These are phyloP conservation scores for Phytophthora fragariaefolia DNA, from an alignment of 352 stramenopile genomes.

Conservation along the genomic window DNA sequence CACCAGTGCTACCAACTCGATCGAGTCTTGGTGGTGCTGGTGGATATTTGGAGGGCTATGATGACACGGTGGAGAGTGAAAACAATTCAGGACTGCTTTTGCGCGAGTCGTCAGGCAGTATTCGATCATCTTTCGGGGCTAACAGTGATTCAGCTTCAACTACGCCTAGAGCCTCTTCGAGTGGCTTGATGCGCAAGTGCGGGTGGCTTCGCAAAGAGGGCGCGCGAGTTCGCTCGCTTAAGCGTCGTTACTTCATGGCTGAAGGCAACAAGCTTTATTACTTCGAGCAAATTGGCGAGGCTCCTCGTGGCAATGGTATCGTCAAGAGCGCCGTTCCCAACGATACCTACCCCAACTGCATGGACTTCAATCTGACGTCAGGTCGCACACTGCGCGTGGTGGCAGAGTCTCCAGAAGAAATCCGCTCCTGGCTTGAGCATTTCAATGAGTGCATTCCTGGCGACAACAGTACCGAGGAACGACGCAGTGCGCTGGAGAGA, in stretches of 20 bases:
- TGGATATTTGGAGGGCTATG: conserved; percentile 35
- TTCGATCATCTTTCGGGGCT: conserved; percentile 16
- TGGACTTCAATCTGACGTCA: conserved; percentile 68
- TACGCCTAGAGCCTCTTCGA: conserved; percentile 21
- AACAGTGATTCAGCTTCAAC: conserved; percentile 20
- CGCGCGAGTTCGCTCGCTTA: conserved; percentile 70
- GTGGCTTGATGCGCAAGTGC: conserved; percentile 45
- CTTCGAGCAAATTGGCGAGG: conserved; percentile 64
- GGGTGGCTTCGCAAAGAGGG: conserved; percentile 87
- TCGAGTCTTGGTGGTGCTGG: conserved; percentile 32
- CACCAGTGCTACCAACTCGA: conserved; percentile 16
- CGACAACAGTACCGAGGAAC: conserved; percentile 29
- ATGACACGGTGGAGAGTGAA: conserved; percentile 24
- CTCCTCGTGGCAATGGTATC: conserved; percentile 60
- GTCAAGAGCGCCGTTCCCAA: conserved; percentile 57
- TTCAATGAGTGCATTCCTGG: conserved; percentile 41
- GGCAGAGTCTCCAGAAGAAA: conserved; percentile 68
- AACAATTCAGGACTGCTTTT: conserved; percentile 21
- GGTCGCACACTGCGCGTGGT: conserved; percentile 71
- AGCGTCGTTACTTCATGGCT: conserved; percentile 80
- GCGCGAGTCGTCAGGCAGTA: conserved; percentile 19
- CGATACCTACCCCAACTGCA: conserved; percentile 59
- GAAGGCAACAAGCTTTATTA: conserved; percentile 64
- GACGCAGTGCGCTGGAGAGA: conserved; percentile 29
- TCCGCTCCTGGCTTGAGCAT: conserved; percentile 63